phyloP scores from a whole-genome alignment of 208 protist genomes.

The Trypanosomatidae sp. region DNA sequence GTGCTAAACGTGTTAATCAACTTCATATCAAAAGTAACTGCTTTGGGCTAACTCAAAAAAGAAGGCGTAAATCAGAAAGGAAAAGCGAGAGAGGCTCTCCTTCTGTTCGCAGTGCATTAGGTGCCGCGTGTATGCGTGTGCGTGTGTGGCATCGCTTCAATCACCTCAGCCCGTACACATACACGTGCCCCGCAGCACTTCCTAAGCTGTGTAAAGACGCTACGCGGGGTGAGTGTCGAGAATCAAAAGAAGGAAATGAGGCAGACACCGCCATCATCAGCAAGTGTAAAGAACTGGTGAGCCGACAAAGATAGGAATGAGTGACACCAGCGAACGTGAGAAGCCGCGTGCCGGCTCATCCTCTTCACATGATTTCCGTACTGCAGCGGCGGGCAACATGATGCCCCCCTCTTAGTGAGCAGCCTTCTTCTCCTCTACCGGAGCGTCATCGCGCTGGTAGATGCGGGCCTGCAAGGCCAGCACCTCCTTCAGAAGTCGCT shows the following conservation, averaged over 20 bases:
- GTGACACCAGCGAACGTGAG: not conserved
- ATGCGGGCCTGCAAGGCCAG: conserved; percentile 88
- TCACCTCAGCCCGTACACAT: not conserved
- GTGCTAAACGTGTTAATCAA: conserved; percentile 1
- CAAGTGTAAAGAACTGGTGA: conserved; percentile 4
- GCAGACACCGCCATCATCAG: not conserved
- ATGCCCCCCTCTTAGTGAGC: conserved; percentile 41
- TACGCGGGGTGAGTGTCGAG: not conserved
- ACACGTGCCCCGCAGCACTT: not conserved
- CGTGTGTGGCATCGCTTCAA: not conserved
- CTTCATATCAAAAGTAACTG: not conserved
- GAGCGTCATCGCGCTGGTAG: conserved; percentile 79
- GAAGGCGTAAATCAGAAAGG: not conserved
- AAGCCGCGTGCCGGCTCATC: not conserved
- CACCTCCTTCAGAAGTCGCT: conserved; percentile 90
- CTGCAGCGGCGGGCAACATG: not conserved
- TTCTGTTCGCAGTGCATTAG: conserved; percentile 4
- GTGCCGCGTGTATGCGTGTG: not conserved
- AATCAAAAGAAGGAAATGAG: not conserved
- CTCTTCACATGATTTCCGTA: conserved; percentile 2
- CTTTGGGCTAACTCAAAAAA: conserved; percentile 1
- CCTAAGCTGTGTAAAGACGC: conserved; percentile 12
- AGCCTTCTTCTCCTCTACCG: conserved; percentile 66
- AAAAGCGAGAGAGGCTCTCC: not conserved
- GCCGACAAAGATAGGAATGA: not conserved